Conservation (phyloP, 495 filamentous ascomycete genomes). For the Xylaria cubensis region DNA sequence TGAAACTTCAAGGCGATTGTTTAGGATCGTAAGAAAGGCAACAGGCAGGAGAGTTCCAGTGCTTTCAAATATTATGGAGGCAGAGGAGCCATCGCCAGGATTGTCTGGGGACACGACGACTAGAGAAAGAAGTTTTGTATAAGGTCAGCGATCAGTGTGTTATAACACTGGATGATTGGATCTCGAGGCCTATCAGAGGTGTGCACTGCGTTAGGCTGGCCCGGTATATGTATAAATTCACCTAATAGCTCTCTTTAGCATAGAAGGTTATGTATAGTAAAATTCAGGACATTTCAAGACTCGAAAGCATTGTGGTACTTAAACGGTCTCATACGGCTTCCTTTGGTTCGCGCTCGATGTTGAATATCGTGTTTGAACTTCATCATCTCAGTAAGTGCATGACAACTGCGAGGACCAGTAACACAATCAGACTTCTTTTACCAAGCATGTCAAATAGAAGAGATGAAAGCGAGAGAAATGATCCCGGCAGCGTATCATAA, state of each 20-base stretch:
- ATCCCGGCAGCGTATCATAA: not conserved
- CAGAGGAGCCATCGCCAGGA: constrained; percentile 1
- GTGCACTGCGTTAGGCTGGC: not conserved
- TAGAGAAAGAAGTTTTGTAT: constrained; percentile 22
- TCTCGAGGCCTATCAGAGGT: not conserved
- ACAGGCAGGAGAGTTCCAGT: not conserved
- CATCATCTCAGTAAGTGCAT: not conserved
- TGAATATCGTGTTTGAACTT: not conserved
- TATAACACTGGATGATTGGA: not conserved
- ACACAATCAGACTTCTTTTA: not conserved
- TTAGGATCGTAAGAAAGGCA: not conserved
- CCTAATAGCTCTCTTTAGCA: not conserved
- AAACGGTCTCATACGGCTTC: not conserved
- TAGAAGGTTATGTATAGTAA: not conserved
- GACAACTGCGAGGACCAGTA: not conserved
- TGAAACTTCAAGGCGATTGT: not conserved
- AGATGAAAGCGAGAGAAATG: not conserved
- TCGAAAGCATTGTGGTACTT: not conserved
- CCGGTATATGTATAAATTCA: not conserved
- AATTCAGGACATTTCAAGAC: not conserved
- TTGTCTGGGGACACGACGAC: not conserved
- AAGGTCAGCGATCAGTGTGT: not conserved
- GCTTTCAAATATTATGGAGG: constrained; percentile 19
- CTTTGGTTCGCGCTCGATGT: not conserved
- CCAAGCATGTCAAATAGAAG: not conserved